Percentiles rank a stretch among this genome's conserved stretches.
These are phyloP conservation scores for Amphicarpaea edgeworthii DNA, from an alignment of 306 rosid genomes.

Conservation along the genomic window DNA sequence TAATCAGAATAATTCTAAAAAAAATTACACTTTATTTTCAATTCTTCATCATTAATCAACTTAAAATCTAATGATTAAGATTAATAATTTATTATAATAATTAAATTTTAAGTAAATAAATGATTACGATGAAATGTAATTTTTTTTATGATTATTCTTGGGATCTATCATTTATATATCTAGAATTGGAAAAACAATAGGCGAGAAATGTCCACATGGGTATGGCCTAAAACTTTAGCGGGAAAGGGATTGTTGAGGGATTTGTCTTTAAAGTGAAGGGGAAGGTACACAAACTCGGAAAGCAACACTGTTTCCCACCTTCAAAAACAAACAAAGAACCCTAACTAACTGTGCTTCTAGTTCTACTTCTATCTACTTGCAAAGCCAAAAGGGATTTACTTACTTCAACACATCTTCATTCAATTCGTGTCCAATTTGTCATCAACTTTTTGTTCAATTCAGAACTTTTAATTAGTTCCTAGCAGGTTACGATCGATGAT, in stretches of 20 bases:
- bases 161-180: too few species aligned
- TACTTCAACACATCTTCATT: too few species aligned
- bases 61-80: too few species aligned
- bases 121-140: too few species aligned
- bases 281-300: constrained; percentile 31
- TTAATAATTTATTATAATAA: too few species aligned
- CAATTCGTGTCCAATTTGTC: constrained; percentile 22
- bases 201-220: constrained; percentile 42
- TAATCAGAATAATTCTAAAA: too few species aligned
- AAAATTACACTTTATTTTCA: too few species aligned
- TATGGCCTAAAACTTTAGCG: background rate
- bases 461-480: background rate
- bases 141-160: too few species aligned
- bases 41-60: too few species aligned
- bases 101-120: too few species aligned
- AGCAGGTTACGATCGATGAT: background rate
- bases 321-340: constrained; percentile 37
- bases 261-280: constrained; percentile 37
- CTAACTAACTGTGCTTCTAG: background rate
- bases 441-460: constrained; percentile 25
- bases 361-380: too few species aligned
- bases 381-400: constrained; percentile 25
- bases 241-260: constrained; percentile 50
- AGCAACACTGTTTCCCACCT: constrained; percentile 6
- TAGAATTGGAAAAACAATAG: background rate